Base-by-base conservation (phyloP, 176 grass and related monocot species). In the Oryza coarctata region DNA sequence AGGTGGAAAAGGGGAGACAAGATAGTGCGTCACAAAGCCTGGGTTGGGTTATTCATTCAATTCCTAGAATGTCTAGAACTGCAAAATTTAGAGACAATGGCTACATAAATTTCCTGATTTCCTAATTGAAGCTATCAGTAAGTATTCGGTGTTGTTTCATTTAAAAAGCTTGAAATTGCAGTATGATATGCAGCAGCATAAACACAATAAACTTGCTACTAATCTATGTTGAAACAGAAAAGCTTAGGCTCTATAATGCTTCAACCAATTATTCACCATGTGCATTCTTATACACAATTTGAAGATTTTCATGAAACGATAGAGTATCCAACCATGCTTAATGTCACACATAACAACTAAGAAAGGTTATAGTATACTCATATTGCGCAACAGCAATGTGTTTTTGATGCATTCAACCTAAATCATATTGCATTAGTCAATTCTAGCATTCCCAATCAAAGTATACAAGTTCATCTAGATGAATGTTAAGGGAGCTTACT, bases 401-500 rank as follows among this genome's bases (percentile, higher is more conserved):
- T 55, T 55, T 0, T 18, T 7, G 27, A 68, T 50, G 36, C 31
- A 63, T 43, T 47, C 6, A 2, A 60, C 35, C 45, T 22, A 43
- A 22, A 44, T 43, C 0, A 31, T 49, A 55, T 20, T 76, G 39
- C 28, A 20, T 50, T 22, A 81, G 1, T 74, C 38, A 80, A 74
- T 38, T 84, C 3, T 41, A 36, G 0, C 2, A 1, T 44, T 35
- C 0, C 7, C 2, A 5, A 7, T 27, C 0, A 26, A 39, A 67
- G 12, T 0, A 41, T 36, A 44, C 13, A 28, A 27, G 1, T 26
- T 61, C 29, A 85, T 17, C 7, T 9, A 45, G 20, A 78, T 57
- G 12, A 3, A 22, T 13, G 60, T 5, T 65, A n/a, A 60, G 43
- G 71, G 14, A 69, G 36, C 86, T 86, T 93, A 93, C 96, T 90